Conservation (phyloP, 331 rosid species). For the Cydonia oblonga region DNA sequence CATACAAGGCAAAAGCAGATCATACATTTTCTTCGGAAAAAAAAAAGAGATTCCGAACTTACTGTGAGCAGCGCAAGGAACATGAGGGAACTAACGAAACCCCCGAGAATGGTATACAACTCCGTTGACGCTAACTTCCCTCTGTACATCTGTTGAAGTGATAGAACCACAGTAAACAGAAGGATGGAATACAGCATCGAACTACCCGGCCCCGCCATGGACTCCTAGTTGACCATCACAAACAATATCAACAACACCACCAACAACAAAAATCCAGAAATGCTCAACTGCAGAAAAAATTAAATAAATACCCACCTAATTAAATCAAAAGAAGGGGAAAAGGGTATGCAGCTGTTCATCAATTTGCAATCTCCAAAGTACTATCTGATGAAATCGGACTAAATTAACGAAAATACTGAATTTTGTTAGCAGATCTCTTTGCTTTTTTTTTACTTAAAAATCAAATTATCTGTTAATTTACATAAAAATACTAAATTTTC, state of each 20-base stretch:
- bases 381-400: too few relatives aligned
- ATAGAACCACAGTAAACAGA: constrained; percentile 70
- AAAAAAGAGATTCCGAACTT: constrained; percentile 16
- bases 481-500: not conserved
- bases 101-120: constrained; percentile 83
- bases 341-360: not conserved
- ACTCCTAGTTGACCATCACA: constrained; percentile 15
- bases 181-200: constrained; percentile 88
- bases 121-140: constrained; percentile 78
- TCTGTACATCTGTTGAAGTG: constrained; percentile 92
- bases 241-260: not conserved
- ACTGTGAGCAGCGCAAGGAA: constrained; percentile 85
- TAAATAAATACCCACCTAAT: not conserved
- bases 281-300: not conserved
- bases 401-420: too few relatives aligned
- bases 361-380: too few relatives aligned
- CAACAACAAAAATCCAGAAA: not conserved
- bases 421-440: not conserved
- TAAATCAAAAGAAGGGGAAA: not conserved
- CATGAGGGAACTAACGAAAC: constrained; percentile 72
- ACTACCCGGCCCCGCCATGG: constrained; percentile 82
- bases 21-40: not conserved
- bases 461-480: too few relatives aligned
- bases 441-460: not conserved
- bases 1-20: not conserved